phyloP scores from a whole-genome alignment of 768 basidiomycete species.

The Tricholoma hemisulphureum region DNA sequence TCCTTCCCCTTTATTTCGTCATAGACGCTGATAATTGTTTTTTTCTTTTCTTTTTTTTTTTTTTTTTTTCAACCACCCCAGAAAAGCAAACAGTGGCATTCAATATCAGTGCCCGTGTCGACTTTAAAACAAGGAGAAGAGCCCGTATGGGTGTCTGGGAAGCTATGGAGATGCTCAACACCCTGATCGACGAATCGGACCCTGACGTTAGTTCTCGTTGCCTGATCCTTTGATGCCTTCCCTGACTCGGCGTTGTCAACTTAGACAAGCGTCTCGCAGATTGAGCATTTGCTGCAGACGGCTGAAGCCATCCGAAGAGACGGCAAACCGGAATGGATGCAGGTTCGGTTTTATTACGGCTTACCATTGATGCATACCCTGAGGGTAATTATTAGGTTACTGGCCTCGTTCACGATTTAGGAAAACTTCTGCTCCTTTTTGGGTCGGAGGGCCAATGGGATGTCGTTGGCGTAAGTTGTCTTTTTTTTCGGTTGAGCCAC shows the following conservation, averaged over 20 bases:
- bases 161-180: slow-evolving; percentile 84
- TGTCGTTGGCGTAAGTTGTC: slow-evolving; percentile 72
- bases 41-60: neutral
- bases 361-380: neutral
- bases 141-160: slow-evolving; percentile 86
- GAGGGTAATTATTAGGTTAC: slow-evolving; percentile 39
- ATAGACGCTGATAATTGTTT: neutral
- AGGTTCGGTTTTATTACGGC: slow-evolving; percentile 28
- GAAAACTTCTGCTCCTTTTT: slow-evolving; percentile 83
- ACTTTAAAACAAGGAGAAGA: slow-evolving; percentile 65
- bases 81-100: slow-evolving; percentile 87
- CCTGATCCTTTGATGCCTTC: neutral
- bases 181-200: slow-evolving; percentile 86
- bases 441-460: slow-evolving; percentile 92
- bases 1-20: neutral
- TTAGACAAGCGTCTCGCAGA: slow-evolving; percentile 77
- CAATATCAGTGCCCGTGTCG: slow-evolving; percentile 75
- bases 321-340: slow-evolving; percentile 92
- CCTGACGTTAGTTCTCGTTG: slow-evolving; percentile 63
- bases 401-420: slow-evolving; percentile 86
- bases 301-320: slow-evolving; percentile 87
- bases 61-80: slow-evolving; percentile 31
- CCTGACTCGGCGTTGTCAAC: neutral
- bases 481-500: neutral
- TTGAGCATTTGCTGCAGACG: slow-evolving; percentile 88